Conservation (phyloP, 2,329 filamentous ascomycete genomes). For the Tolypocladium cylindrosporum region DNA sequence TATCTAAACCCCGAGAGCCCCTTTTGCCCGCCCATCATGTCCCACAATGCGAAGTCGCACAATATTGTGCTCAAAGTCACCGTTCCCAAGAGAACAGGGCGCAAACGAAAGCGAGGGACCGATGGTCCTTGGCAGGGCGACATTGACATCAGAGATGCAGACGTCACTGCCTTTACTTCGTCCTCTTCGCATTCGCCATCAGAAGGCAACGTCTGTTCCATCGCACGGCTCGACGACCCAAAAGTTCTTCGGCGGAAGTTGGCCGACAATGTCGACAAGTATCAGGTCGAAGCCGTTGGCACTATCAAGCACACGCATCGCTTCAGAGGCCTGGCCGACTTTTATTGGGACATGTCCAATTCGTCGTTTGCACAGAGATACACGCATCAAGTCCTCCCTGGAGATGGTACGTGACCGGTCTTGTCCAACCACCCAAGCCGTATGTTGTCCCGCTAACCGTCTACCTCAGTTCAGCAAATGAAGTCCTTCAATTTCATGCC, state of each 20-base stretch:
- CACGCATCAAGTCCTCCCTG: slow-evolving; percentile 58
- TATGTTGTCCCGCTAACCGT: background rate
- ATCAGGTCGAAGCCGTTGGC: slow-evolving; percentile 61
- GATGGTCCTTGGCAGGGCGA: slow-evolving; percentile 51
- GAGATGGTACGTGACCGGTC: slow-evolving; percentile 46
- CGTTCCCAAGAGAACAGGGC: slow-evolving; percentile 76
- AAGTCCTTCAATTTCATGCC: slow-evolving; percentile 57
- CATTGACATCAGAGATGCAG: slow-evolving; percentile 18
- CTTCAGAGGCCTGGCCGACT: slow-evolving; percentile 80
- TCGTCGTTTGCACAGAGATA: slow-evolving; percentile 64
- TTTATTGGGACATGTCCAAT: slow-evolving; percentile 64
- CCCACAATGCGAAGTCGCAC: slow-evolving; percentile 64
- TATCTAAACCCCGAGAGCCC: slow-evolving; percentile 73
- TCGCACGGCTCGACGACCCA: slow-evolving; percentile 41
- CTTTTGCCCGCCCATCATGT: slow-evolving; percentile 67
- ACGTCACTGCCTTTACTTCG: slow-evolving; percentile 1
- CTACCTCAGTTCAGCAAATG: slow-evolving; percentile 34
- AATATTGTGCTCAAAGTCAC: slow-evolving; percentile 82
- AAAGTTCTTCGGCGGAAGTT: slow-evolving; percentile 50
- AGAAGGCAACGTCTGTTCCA: slow-evolving; percentile 25
- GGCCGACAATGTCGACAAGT: slow-evolving; percentile 58
- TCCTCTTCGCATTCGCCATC: background rate
- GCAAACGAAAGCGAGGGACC: slow-evolving; percentile 75
- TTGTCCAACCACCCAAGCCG: too few relatives aligned
- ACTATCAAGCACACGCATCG: slow-evolving; percentile 72